phyloP scores from a whole-genome alignment of 2,329 filamentous ascomycete genomes.

The Volutella citrinella region DNA sequence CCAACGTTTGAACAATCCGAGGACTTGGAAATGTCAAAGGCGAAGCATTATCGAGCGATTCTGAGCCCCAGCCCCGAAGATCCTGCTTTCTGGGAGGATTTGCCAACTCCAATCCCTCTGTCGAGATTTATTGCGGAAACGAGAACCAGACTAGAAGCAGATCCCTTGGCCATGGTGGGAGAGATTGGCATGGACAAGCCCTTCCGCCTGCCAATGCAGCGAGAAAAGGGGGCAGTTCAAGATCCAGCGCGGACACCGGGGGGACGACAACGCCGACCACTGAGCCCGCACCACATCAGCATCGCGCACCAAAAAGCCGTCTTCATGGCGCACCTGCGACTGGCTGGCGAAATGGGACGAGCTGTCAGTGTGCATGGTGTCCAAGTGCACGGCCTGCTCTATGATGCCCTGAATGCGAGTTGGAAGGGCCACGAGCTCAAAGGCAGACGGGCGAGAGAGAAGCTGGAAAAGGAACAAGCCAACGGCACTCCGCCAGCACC shows the following conservation, averaged over 20 bases:
- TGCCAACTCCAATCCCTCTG: slow-evolving; percentile 58
- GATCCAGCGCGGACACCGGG: slow-evolving; percentile 53
- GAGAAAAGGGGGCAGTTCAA: slow-evolving; percentile 34
- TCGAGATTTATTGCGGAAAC: slow-evolving; percentile 55
- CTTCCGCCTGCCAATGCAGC: slow-evolving; percentile 65
- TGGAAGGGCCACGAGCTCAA: slow-evolving; percentile 64
- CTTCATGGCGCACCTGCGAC: slow-evolving; percentile 59
- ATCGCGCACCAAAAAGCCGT: slow-evolving; percentile 64
- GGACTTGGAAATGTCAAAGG: slow-evolving; percentile 11
- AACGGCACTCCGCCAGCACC: slow-evolving; percentile 27
- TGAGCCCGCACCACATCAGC: slow-evolving; percentile 63
- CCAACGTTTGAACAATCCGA: slow-evolving; percentile 4
- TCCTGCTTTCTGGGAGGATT: slow-evolving; percentile 24
- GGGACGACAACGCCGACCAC: slow-evolving; percentile 62
- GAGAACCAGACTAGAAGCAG: slow-evolving; percentile 47
- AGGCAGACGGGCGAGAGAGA: slow-evolving; percentile 43
- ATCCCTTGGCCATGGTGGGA: slow-evolving; percentile 64
- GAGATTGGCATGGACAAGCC: slow-evolving; percentile 72
- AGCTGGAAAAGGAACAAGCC: slow-evolving; percentile 10
- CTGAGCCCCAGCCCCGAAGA: slow-evolving; percentile 15
- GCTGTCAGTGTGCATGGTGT: slow-evolving; percentile 68
- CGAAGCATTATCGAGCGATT: slow-evolving; percentile 14
- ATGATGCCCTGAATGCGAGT: slow-evolving; percentile 56
- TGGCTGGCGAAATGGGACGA: slow-evolving; percentile 64
- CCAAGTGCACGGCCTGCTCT: slow-evolving; percentile 66